Evolutionary conservation across 305 asterid species (phyloP).

Genomic region (Caryopteris hybrid): DNA sequence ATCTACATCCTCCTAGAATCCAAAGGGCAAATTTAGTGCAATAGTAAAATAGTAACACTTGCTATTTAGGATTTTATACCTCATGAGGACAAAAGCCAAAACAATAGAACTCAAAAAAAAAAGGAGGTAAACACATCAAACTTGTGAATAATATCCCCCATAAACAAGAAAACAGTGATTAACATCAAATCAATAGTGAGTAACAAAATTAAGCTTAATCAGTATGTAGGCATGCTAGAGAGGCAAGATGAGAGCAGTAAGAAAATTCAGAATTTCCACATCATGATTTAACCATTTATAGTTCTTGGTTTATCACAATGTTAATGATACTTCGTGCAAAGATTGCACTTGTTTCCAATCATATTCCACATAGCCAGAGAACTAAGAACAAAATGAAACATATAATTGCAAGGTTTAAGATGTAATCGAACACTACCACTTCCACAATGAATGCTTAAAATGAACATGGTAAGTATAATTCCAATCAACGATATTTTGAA

Average conservation of each 20-base stretch:
- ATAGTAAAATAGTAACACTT: neutral
- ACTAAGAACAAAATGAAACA: neutral
- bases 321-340: neutral
- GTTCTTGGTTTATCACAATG: neutral
- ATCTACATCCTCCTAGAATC: neutral
- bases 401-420: neutral
- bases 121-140: neutral
- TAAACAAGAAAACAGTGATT: too few relatives aligned
- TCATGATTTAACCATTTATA: neutral
- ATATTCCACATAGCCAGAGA: neutral
- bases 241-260: neutral
- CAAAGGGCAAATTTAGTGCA: neutral
- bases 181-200: neutral
- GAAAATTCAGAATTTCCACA: neutral
- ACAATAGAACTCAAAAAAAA: neutral
- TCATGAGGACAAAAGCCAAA: neutral
- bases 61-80: neutral
- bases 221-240: neutral
- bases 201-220: neutral
- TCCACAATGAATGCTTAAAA: conserved; percentile 2
- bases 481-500: neutral
- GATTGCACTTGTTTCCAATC: neutral
- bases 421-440: neutral
- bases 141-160: neutral
- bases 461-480: neutral